Percentiles rank a stretch among this genome's conserved stretches.
Conservation (phyloP, 1,284 basidiomycete genomes). For the Sparassis latifolia region DNA sequence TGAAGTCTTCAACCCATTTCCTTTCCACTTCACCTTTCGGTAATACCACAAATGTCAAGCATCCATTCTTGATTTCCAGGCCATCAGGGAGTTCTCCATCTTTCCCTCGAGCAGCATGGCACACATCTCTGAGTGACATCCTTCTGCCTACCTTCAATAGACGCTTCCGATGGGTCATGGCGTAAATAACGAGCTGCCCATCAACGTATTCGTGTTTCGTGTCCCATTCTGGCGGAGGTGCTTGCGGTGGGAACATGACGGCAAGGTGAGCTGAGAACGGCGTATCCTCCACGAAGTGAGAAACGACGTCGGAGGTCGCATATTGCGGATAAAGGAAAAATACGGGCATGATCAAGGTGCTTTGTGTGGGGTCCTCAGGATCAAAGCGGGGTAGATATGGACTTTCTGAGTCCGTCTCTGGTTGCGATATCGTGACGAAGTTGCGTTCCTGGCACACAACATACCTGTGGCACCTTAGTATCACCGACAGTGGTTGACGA, state of each 20-base stretch:
- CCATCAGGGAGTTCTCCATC: constrained; percentile 68
- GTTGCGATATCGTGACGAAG: constrained; percentile 50
- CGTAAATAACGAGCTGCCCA: constrained; percentile 73
- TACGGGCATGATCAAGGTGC: constrained; percentile 75
- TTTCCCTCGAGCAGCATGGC: constrained; percentile 53
- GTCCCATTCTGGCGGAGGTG: constrained; percentile 74
- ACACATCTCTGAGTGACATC: constrained; percentile 78
- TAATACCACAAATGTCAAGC: constrained; percentile 80
- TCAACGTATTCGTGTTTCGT: constrained; percentile 63
- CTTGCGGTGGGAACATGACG: constrained; percentile 74
- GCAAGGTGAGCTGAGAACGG: constrained; percentile 76
- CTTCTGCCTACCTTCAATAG: constrained; percentile 88
- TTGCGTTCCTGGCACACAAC: constrained; percentile 50
- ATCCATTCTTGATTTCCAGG: constrained; percentile 81
- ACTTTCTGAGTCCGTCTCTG: constrained; percentile 48
- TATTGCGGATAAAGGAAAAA: constrained; percentile 93
- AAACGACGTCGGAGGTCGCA: constrained; percentile 83
- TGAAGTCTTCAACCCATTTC: constrained; percentile 89
- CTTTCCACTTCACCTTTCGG: constrained; percentile 80
- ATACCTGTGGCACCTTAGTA: constrained; percentile 8
- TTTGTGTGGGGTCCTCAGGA: constrained; percentile 45
- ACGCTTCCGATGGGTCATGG: constrained; percentile 69
- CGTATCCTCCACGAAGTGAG: constrained; percentile 81
- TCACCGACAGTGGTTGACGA: constrained; percentile 2
- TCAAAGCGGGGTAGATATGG: constrained; percentile 60